phyloP scores from a whole-genome alignment of 2,329 filamentous ascomycete species.

The Arthrocladium fulminans region DNA sequence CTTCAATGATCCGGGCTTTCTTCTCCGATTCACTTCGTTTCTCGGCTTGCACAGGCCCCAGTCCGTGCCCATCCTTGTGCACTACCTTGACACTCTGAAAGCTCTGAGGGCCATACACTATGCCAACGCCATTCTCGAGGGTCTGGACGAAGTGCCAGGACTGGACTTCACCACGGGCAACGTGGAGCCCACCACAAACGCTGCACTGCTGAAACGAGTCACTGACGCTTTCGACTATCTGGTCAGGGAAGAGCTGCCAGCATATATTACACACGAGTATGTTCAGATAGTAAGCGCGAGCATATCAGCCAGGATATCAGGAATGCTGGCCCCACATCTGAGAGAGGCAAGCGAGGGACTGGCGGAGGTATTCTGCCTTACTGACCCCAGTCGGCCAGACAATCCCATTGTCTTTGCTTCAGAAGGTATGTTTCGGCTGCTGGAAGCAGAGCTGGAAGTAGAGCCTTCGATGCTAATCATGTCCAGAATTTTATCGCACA shows the following conservation, averaged over 20 bases:
- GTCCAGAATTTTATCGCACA: conserved; percentile 59
- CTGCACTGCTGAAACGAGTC: conserved; percentile 53
- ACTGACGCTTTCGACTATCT: conserved; percentile 56
- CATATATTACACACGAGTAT: conserved; percentile 61
- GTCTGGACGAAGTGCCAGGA: conserved; percentile 48
- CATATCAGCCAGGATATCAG: conserved; percentile 58
- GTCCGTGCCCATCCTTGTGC: conserved; percentile 58
- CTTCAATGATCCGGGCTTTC: conserved; percentile 53
- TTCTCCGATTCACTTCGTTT: conserved; percentile 60
- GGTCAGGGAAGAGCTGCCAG: conserved; percentile 59
- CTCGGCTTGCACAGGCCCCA: conserved; percentile 50
- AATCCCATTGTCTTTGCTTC: conserved; percentile 72
- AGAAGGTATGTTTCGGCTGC: conserved; percentile 57
- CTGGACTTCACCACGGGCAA: conserved; percentile 47
- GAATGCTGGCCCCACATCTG: conserved; percentile 55
- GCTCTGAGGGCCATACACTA: conserved; percentile 63
- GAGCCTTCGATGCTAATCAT: conserved; percentile 6
- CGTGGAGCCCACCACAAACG: conserved; percentile 48
- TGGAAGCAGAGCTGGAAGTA: neutral
- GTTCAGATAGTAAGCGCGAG: conserved; percentile 61
- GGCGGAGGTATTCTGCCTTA: conserved; percentile 68
- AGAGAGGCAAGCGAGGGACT: conserved; percentile 63
- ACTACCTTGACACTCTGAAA: conserved; percentile 64
- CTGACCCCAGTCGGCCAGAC: conserved; percentile 62
- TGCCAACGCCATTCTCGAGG: conserved; percentile 57